A percentile compares a stretch with the other conserved stretches of the same genome.
phyloP scores from a whole-genome alignment of 2,329 filamentous ascomycete species.

The Clonostachys solani region DNA sequence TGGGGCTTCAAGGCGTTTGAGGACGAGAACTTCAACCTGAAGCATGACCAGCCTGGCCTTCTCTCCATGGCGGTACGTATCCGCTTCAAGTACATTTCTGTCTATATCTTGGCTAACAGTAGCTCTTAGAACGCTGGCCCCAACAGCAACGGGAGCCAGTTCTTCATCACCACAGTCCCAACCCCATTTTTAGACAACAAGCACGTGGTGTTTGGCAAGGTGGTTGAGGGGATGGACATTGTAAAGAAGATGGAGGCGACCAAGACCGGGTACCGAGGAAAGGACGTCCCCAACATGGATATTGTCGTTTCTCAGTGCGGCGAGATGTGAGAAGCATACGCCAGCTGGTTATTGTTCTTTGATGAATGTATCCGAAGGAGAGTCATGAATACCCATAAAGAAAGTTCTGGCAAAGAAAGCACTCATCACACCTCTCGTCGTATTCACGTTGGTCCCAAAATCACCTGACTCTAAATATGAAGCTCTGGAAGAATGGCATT shows the following conservation, averaged over 20 bases:
- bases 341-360: not conserved
- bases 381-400: too few species aligned
- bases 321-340: conserved; percentile 65
- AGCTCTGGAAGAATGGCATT: too few species aligned
- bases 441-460: too few species aligned
- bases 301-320: conserved; percentile 84
- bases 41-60: conserved; percentile 75
- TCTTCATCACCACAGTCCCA: conserved; percentile 90
- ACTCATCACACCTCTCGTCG: too few species aligned
- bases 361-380: not conserved
- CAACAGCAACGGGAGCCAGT: conserved; percentile 92
- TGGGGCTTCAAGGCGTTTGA: conserved; percentile 81
- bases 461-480: too few species aligned
- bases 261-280: conserved; percentile 67
- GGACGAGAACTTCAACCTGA: conserved; percentile 83
- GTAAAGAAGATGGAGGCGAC: conserved; percentile 91
- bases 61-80: conserved; percentile 85
- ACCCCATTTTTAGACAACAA: conserved; percentile 89
- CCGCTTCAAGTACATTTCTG: not conserved
- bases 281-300: conserved; percentile 82
- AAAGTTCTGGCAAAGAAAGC: too few species aligned
- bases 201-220: conserved; percentile 93
- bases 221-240: conserved; percentile 85
- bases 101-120: not conserved
- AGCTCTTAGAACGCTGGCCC: conserved; percentile 72